Evolutionary conservation across 208 protist genomes (phyloP).

Genomic region (Strigomonas culicis): DNA sequence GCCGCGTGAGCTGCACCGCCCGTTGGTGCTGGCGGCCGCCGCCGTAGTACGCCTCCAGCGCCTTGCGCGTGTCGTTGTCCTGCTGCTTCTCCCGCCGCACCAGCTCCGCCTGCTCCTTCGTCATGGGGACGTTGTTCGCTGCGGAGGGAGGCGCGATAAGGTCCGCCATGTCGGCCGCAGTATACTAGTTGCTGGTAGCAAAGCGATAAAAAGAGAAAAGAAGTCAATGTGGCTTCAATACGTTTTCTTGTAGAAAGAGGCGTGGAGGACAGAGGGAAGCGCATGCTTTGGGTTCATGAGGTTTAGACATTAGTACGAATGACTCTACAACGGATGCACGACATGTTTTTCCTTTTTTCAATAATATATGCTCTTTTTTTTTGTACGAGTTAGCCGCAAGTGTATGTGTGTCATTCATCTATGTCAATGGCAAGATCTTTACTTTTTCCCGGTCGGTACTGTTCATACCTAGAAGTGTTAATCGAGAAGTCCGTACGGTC

Average conservation of each 20-base stretch:
- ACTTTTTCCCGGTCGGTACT: slow-evolving; percentile 19
- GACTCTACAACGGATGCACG: neutral
- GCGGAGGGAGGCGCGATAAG: no score
- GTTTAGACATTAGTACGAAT: neutral
- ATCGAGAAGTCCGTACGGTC: slow-evolving; percentile 8
- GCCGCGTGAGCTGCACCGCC: slow-evolving; percentile 28
- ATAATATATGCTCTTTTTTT: neutral
- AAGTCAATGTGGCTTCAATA: neutral
- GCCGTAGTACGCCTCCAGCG: slow-evolving; percentile 36
- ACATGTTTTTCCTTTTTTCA: neutral
- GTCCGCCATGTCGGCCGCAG: no score
- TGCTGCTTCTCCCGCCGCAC: slow-evolving; percentile 43
- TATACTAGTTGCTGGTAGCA: neutral
- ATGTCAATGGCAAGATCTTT: slow-evolving; percentile 22
- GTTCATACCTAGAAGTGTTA: slow-evolving; percentile 19
- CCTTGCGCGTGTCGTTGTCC: slow-evolving; percentile 39
- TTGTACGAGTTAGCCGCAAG: neutral
- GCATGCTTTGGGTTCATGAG: no score
- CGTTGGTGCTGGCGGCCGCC: slow-evolving; percentile 15
- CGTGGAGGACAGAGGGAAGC: neutral
- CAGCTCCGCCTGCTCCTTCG: slow-evolving; percentile 25
- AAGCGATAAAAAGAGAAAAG: neutral
- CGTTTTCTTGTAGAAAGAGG: slow-evolving; percentile 1
- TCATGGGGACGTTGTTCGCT: slow-evolving; percentile 18
- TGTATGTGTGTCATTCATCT: neutral